Conservation (phyloP, 345 rosid genomes). For the Sonneratia caseolaris region DNA sequence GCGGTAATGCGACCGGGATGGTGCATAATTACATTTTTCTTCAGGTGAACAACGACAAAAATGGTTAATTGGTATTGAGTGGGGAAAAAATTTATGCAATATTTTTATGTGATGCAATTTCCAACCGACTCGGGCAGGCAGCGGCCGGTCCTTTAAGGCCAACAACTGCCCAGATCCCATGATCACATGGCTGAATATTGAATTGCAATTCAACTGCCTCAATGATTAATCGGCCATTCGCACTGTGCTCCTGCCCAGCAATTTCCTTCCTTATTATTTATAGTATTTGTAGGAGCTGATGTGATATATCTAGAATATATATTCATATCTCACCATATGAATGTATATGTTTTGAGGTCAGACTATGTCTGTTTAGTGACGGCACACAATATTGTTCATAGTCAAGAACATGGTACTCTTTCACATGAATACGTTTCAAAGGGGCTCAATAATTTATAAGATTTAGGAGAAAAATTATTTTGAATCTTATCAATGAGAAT, state of each 20-base stretch:
- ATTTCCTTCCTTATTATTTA: not conserved
- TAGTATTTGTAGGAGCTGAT: no score
- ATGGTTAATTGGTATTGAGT: no score
- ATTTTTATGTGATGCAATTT: not conserved
- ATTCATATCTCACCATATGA: not conserved
- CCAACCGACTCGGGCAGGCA: not conserved
- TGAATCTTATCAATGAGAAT: no score
- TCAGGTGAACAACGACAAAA: no score
- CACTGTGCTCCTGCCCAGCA: not conserved
- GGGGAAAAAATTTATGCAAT: not conserved
- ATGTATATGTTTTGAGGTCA: constrained; percentile 4
- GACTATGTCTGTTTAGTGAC: not conserved
- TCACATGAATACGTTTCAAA: no score
- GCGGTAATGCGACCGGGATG: no score
- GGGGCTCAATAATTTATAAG: no score
- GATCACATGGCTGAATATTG: not conserved
- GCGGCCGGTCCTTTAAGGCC: not conserved
- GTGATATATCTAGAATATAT: no score
- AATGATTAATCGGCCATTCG: not conserved
- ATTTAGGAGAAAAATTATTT: no score
- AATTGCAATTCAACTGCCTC: not conserved
- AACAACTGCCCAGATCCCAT: not conserved
- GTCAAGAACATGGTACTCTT: not conserved
- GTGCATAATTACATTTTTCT: no score
- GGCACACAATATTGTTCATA: not conserved